Evolutionary conservation across 2,329 filamentous ascomycete species (phyloP).

Genomic region (Zasmidium angulare): DNA sequence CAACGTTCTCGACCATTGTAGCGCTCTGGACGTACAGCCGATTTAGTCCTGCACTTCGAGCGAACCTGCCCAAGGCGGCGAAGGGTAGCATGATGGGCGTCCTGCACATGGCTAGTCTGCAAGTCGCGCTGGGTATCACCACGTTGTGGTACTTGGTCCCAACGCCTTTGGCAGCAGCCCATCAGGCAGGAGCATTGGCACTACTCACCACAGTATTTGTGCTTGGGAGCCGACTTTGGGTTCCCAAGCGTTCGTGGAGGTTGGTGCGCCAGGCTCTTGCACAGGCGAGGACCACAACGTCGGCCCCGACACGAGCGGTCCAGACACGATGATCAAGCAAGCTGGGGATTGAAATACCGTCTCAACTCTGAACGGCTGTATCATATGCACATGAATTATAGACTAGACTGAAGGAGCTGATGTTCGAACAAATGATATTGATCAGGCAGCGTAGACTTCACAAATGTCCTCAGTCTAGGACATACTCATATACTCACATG

Average conservation of each 20-base stretch:
- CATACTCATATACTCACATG: too few species aligned
- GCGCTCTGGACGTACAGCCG: slow-evolving; percentile 79
- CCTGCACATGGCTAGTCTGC: slow-evolving; percentile 76
- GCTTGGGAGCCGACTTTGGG: slow-evolving; percentile 73
- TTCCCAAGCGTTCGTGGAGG: slow-evolving; percentile 54
- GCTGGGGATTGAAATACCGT: not conserved
- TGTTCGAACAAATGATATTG: too few species aligned
- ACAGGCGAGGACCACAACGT: slow-evolving; percentile 9
- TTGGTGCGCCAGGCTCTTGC: slow-evolving; percentile 28
- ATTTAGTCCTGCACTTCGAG: slow-evolving; percentile 64
- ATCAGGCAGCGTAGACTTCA: too few species aligned
- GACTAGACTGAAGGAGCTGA: not conserved
- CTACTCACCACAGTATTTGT: slow-evolving; percentile 80
- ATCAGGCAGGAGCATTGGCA: slow-evolving; percentile 87
- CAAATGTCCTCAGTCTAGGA: too few species aligned
- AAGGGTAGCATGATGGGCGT: slow-evolving; percentile 76
- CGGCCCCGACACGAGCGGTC: not conserved
- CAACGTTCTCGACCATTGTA: slow-evolving; percentile 80
- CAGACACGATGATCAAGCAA: not conserved
- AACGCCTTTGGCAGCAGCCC: slow-evolving; percentile 79
- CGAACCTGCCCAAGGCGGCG: slow-evolving; percentile 55
- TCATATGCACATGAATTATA: not conserved
- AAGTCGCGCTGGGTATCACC: slow-evolving; percentile 82
- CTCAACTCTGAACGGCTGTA: not conserved
- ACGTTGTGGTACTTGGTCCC: slow-evolving; percentile 95